Base-by-base conservation (phyloP, 768 basidiomycete genomes). In the Russula vinacea region DNA sequence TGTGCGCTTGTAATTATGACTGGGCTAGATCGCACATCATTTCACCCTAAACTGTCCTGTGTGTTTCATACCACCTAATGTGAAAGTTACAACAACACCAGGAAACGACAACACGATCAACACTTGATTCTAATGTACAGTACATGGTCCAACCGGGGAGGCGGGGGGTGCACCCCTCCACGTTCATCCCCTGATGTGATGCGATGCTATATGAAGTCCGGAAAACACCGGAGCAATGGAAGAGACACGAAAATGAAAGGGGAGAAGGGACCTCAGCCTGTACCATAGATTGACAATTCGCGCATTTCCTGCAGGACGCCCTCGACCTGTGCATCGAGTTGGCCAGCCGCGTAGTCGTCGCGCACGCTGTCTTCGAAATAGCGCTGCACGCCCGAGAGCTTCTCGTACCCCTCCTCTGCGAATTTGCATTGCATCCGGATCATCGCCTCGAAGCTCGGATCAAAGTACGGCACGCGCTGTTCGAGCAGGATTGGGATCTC, bases 401-500 rank as follows among this genome's bases (percentile, higher is more conserved):
- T 97, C 78, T 98, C 94, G 73, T 99, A 98, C 0, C 96, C n/a
- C 70, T 99, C 96, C 74, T 98, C 93, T 0, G 96, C 95, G 73
- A 98, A 98, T 72, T 95, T 94, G 72, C 91, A 85, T 72, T 99
- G 97, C 86, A 97, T 92, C 35, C 97, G 84, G 68, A 94, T 94
- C 96, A 98, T 98, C 53, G 96, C 92, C 77, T 98, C 97, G 73
- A 98, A 98, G 69, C 91, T 94, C 5, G 97, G 97, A 74, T 98
- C 97, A 67, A 98, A 95, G 81, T 92, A 99, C 0, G 97, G 97
- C 29, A 99, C 90, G 44, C 97, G 91, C 22, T 98, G 85, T 71
- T 98, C 95, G 56, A 98, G 84, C 47, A 99, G 78, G 69, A 95
- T 87, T 0, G 97, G 97, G 17, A 99, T 80, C 70, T 98, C 97